A percentile compares a stretch with the other conserved stretches of the same genome.
These are phyloP conservation scores for Rhizoclosmatium globosum DNA, from an alignment of 192 early-diverging fungal species.

Conservation along the genomic window DNA sequence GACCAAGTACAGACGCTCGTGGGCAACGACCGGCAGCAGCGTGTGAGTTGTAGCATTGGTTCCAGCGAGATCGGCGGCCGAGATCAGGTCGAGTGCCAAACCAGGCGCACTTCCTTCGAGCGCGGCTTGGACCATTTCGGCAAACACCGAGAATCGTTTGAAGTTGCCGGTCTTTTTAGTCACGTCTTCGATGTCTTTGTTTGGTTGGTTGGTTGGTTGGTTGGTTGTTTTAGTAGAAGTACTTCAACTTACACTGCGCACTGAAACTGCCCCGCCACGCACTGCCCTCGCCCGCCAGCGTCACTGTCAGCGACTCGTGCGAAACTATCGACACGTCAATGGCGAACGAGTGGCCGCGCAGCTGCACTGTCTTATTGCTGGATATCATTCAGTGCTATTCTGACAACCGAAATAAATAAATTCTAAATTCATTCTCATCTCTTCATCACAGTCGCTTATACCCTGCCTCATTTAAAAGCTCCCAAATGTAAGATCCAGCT, in stretches of 20 bases:
- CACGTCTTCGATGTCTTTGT: conserved; percentile 59
- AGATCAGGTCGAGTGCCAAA: conserved; percentile 46
- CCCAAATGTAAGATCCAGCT: too few relatives aligned
- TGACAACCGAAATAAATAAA: too few relatives aligned
- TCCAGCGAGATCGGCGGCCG: conserved; percentile 40
- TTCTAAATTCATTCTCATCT: too few relatives aligned
- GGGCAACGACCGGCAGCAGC: not conserved
- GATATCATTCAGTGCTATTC: too few relatives aligned
- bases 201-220: not conserved
- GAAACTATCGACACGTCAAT: not conserved
- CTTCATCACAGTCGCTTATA: too few relatives aligned
- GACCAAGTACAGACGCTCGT: conserved; percentile 51
- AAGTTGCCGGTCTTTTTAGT: conserved; percentile 66
- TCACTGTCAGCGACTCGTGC: conserved; percentile 4
- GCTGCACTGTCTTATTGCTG: not conserved
- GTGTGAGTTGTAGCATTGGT: not conserved
- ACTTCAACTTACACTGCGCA: conserved; percentile 3
- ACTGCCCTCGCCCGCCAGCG: not conserved
- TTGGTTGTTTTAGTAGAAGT: not conserved
- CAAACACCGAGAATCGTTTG: conserved; percentile 60
- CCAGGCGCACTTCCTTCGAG: conserved; percentile 28
- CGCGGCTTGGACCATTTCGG: conserved; percentile 56
- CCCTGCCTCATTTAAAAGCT: too few relatives aligned
- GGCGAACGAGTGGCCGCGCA: conserved; percentile 12
- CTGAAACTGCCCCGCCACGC: conserved; percentile 10